Evolutionary conservation across 2,329 filamentous ascomycete genomes (phyloP).

Genomic region (Talaromyces piceae): DNA sequence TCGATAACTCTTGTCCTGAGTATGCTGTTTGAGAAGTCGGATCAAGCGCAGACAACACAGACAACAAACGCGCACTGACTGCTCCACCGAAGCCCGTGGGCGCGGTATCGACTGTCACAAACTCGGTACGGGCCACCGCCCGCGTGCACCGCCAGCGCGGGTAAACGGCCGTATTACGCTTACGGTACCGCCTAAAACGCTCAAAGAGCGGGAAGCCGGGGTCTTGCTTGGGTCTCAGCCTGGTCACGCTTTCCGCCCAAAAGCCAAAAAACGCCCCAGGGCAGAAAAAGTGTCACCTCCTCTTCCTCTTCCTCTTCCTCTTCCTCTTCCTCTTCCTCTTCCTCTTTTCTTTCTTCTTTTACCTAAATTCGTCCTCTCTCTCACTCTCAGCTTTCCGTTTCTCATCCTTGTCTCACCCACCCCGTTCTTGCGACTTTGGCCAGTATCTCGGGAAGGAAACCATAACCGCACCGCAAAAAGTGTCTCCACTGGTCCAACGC

Average conservation of each 20-base stretch:
- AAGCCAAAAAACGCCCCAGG: too few species aligned
- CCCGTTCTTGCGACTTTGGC: not conserved
- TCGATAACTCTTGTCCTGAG: too few species aligned
- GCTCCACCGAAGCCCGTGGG: not conserved
- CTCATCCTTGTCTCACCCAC: not conserved
- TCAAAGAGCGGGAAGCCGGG: too few species aligned
- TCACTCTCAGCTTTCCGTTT: not conserved
- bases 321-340: constrained; percentile 1
- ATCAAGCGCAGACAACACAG: too few species aligned
- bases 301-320: constrained; percentile 13
- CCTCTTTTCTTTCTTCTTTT: not conserved
- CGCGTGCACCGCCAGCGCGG: not conserved
- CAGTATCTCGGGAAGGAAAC: not conserved
- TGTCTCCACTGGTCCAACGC: constrained; percentile 10
- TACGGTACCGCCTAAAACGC: not conserved
- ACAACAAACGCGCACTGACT: too few species aligned
- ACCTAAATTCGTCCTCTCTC: too few species aligned
- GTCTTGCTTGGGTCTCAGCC: not conserved
- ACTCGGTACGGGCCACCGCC: not conserved
- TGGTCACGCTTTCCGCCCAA: not conserved
- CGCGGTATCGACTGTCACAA: not conserved
- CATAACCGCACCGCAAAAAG: not conserved
- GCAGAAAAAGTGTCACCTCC: not conserved
- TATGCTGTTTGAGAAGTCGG: too few species aligned
- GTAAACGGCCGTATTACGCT: not conserved